phyloP scores from a whole-genome alignment of 192 early-diverging fungal genomes.

The Coemansia sp. region DNA sequence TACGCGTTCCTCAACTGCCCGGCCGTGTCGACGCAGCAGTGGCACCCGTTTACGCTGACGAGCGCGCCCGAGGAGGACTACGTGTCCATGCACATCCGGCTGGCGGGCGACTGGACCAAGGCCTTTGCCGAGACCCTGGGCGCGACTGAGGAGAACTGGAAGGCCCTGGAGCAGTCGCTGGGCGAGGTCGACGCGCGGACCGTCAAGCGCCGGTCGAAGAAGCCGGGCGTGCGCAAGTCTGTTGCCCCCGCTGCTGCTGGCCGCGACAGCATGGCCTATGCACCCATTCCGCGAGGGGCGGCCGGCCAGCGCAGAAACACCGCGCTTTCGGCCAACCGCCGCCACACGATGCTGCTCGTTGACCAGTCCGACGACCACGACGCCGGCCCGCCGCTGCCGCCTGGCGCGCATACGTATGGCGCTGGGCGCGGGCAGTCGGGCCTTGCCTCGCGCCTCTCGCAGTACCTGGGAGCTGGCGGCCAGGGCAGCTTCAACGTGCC shows the following conservation, averaged over 20 bases:
- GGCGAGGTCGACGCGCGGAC: constrained; percentile 15
- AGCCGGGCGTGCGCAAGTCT: not conserved
- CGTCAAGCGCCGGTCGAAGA: not conserved
- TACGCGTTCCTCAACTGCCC: constrained; percentile 81
- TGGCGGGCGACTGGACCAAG: constrained; percentile 76
- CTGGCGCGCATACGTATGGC: not conserved
- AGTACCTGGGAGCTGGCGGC: constrained; percentile 32
- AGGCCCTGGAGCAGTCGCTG: constrained; percentile 47
- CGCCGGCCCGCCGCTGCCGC: not conserved
- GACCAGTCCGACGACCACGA: constrained; percentile 41
- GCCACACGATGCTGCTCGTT: constrained; percentile 46
- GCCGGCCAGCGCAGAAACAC: constrained; percentile 12
- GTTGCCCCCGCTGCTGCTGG: not conserved
- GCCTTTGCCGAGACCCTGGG: constrained; percentile 69
- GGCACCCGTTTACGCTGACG: constrained; percentile 87
- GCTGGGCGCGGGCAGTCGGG: constrained; percentile 12
- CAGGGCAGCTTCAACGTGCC: not conserved
- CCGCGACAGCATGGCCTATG: constrained; percentile 48
- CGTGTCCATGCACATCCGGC: constrained; percentile 74
- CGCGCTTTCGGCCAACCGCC: constrained; percentile 28
- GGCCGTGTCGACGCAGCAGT: constrained; percentile 70
- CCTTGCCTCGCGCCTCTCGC: constrained; percentile 44
- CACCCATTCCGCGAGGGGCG: constrained; percentile 27
- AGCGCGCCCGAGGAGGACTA: constrained; percentile 80
- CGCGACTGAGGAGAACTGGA: constrained; percentile 66